Percentiles rank a stretch among this genome's conserved stretches.
phyloP scores from a whole-genome alignment of 352 stramenopile genomes.

The Thalassiosira livingstoniorum region DNA sequence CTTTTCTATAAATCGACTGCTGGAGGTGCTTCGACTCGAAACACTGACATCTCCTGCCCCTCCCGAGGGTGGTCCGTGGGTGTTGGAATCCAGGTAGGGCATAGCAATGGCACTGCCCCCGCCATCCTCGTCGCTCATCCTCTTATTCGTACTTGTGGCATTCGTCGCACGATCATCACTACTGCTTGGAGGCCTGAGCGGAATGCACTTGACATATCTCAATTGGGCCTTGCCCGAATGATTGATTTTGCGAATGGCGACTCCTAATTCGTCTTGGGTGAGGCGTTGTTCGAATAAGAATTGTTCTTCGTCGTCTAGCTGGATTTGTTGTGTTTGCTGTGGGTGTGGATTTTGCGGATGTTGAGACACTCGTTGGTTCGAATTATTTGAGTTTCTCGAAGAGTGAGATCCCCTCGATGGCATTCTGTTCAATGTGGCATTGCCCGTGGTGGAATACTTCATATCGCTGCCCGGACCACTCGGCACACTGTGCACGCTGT shows the following conservation, averaged over 20 bases:
- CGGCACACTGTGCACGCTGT: no score
- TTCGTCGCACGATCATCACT: conserved; percentile 24
- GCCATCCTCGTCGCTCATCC: not conserved
- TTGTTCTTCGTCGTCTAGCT: conserved; percentile 77
- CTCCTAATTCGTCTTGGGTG: conserved; percentile 72
- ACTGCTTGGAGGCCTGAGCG: conserved; percentile 39
- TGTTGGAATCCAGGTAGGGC: not conserved
- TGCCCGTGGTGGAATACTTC: no score
- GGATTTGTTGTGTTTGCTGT: not conserved
- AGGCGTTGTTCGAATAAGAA: conserved; percentile 82
- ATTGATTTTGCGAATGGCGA: conserved; percentile 84
- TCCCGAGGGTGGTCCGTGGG: not conserved
- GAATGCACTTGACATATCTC: conserved; percentile 78
- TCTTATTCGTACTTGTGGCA: not conserved
- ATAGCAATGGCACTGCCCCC: not conserved
- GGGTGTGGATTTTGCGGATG: not conserved
- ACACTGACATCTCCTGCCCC: conserved; percentile 19
- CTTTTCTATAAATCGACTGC: conserved; percentile 23
- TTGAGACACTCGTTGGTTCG: no score
- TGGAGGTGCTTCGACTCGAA: conserved; percentile 15
- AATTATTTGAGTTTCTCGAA: no score
- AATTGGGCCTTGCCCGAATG: conserved; percentile 81
- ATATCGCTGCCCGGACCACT: no score
- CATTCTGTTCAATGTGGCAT: no score
- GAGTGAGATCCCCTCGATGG: no score